Conservation (phyloP, 208 protist species). For the Trypanosoma caninum region DNA sequence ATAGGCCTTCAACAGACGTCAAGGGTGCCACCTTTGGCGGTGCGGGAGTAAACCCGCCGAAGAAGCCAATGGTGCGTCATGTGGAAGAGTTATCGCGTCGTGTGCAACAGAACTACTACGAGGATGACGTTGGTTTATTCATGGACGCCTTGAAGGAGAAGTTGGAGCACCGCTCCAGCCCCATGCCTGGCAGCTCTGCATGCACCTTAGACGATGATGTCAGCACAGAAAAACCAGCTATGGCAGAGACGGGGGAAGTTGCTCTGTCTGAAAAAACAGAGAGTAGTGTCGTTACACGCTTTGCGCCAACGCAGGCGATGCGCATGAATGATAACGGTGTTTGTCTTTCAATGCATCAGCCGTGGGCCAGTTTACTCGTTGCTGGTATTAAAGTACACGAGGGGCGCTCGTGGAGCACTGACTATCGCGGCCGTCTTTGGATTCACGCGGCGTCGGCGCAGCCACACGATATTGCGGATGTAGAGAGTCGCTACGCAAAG, state of each 20-base stretch:
- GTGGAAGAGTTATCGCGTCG: constrained; percentile 66
- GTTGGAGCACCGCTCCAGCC: background rate
- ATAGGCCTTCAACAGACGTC: constrained; percentile 7
- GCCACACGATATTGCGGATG: constrained; percentile 60
- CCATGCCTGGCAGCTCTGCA: too few relatives aligned
- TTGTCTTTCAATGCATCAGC: constrained; percentile 93
- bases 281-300: background rate
- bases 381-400: constrained; percentile 91
- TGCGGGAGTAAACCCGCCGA: background rate
- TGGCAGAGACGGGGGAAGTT: background rate
- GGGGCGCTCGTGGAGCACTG: constrained; percentile 78
- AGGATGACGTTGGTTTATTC: constrained; percentile 71
- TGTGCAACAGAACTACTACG: constrained; percentile 86
- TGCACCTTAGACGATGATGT: too few relatives aligned
- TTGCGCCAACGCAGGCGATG: constrained; percentile 55
- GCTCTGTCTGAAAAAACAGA: background rate
- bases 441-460: constrained; percentile 81
- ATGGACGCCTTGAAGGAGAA: constrained; percentile 28
- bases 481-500: constrained; percentile 68
- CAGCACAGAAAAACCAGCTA: background rate
- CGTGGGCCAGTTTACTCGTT: constrained; percentile 90
- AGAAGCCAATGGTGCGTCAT: constrained; percentile 22
- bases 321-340: constrained; percentile 73
- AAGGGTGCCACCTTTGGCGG: background rate
- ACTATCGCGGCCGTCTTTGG: constrained; percentile 90